Base-by-base conservation (phyloP, 345 rosid genomes). In the Populus euphratica region DNA sequence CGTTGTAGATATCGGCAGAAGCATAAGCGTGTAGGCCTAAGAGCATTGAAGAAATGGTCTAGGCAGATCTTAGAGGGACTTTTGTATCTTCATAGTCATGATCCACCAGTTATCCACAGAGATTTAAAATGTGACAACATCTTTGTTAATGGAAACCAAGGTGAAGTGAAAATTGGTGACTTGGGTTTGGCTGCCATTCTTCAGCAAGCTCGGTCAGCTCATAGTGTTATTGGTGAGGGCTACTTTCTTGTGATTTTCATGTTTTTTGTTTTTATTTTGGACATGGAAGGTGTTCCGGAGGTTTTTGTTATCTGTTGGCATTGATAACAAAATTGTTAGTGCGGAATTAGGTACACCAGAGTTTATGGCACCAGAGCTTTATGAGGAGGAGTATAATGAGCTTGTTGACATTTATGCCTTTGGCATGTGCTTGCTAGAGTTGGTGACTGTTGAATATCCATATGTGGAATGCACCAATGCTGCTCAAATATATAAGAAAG, bases 361-460 rank as follows among this genome's bases (percentile, higher is more conserved):
- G 67, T 82, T 82, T 72, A 82, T 82, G 85, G 85, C 85, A 35
- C 85, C 85, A 2, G 85, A 82, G 76, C 85, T 82, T 59, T 82
- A 82, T 11, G 85, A 82, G 71, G 85, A 82, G 80, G 82, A 82
- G 61, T 82, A 82, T 77, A 82, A 82, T 75, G 85, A 82, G 65
- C 82, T 82, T 72, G 85, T 82, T 47, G 85, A 82, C 66, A 82
- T 82, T 35, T 82, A 82, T 78, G 85, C 85, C 38, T 82, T 82
- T 68, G 85, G 85, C 56, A 78, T 82, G 85, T 82, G 85, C 85
- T 82, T 82, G 79, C 77, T 82, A 59, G 85, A 82, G 77, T 49
- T 82, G 79, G 82, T 76, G 65, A 82, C 85, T 50, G 62, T 82
- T 72, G 85, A 82, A 67, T 82, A 82, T 70, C 85, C 85, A 20